Base-by-base conservation (phyloP, 83 land plant genomes). In the Larix sibirica region DNA sequence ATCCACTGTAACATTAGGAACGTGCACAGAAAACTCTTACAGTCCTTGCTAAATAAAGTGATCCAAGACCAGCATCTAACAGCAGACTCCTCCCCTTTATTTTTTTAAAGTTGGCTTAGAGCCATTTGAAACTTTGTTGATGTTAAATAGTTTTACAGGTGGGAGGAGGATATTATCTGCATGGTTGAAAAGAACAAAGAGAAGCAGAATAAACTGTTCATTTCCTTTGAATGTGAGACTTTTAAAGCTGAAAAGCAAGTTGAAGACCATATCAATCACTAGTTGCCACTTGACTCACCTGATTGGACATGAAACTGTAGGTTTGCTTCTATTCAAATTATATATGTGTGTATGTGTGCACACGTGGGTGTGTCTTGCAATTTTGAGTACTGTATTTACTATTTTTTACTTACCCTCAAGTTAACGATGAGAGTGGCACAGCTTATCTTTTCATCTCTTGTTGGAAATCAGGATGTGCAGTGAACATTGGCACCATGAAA, bases 211-310 rank as follows among this genome's bases (percentile, higher is more conserved):
- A 82, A 21, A 60, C 81, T 91, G 56, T 79, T 75, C 8, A 80
- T 96, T 77, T 87, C 89, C 60, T 96, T 96, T 81, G 94, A 90
- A 65, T 96, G 98, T 78, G 95, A 94, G 80, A 94, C 91, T 59
- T 82, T 96, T 86, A 96, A 96, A 83, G 87, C 96, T 77, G 98
- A 94, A 7, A 85, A 84, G 56, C 92, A 89, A 28, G 96, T 96
- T 5, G 96, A 94, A 85, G 92, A 96, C 1, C 96, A 94, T 60
- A 78, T 96, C 17, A 87, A 70, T 70, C 87, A 81, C 63, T 94
- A 85, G 80, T 85, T 94, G 91, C 98, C 98, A 13, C 90, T 85
- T 96, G 91, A 96, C 98, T 17, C 90, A 95, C 58, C 80, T 91
- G 77, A 90, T 83, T 60, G 96, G 95, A 18, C 82, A 85, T 33